Evolutionary conservation across 2,329 filamentous ascomycete species (phyloP).

Genomic region (Aureobasidium leucospermi): DNA sequence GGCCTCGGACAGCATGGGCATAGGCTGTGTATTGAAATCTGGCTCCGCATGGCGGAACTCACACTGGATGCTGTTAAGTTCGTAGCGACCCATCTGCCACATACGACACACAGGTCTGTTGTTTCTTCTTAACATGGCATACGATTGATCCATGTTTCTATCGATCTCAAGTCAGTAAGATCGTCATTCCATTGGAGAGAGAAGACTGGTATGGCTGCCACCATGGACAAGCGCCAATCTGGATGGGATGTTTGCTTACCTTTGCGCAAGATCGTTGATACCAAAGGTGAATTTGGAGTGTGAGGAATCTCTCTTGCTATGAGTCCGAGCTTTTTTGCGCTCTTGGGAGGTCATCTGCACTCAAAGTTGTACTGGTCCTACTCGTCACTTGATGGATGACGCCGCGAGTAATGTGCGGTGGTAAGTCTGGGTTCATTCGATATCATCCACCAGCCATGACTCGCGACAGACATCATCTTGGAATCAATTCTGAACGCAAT

Average conservation of each 20-base stretch:
- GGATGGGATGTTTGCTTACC: conserved; percentile 1
- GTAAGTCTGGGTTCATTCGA: not conserved
- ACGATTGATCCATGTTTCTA: not conserved
- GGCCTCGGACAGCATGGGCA: not conserved
- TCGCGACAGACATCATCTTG: not conserved
- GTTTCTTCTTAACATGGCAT: not conserved
- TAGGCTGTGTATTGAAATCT: not conserved
- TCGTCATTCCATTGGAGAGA: not conserved
- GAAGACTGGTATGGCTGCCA: not conserved
- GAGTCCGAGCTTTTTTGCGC: not conserved
- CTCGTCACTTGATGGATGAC: not conserved
- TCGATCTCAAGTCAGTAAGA: not conserved
- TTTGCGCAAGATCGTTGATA: not conserved
- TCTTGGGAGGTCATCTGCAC: not conserved
- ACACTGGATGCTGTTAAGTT: conserved; percentile 7
- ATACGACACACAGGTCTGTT: conserved; percentile 1
- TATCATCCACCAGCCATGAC: not conserved
- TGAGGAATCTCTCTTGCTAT: not conserved
- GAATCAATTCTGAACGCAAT: no score
- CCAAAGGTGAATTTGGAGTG: not conserved
- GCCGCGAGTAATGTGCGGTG: not conserved
- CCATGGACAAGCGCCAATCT: not conserved
- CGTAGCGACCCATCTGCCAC: conserved; percentile 6
- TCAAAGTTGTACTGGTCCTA: not conserved
- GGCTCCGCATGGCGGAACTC: not conserved